A percentile compares a stretch with the other conserved stretches of the same genome.
These are phyloP conservation scores for Colletotrichum gloeosporioides DNA, from an alignment of 2,329 filamentous ascomycete species.

Conservation along the genomic window DNA sequence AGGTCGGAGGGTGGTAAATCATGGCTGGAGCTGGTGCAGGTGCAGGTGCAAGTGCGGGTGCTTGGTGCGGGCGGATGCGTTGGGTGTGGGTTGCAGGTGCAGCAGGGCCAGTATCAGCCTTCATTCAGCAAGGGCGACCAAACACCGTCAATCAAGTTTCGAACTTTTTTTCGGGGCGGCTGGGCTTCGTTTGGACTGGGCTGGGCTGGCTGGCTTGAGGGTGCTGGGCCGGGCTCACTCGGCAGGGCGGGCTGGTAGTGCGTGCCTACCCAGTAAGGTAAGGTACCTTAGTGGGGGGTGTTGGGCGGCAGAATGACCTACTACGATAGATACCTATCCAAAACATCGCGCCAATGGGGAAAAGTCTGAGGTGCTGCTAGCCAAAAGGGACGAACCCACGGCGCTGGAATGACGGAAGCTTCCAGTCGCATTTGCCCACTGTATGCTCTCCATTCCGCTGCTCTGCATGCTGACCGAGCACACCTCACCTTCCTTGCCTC, in stretches of 20 bases:
- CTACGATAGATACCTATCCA: background rate
- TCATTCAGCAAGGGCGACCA: background rate
- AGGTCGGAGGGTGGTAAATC: background rate
- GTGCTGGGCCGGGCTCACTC: background rate
- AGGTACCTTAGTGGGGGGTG: background rate
- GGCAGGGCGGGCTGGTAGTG: background rate
- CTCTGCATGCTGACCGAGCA: constrained; percentile 19
- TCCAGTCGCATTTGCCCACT: constrained; percentile 10
- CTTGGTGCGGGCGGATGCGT: background rate
- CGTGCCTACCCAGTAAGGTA: background rate
- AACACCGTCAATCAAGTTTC: background rate
- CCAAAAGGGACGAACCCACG: background rate
- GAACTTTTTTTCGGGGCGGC: background rate
- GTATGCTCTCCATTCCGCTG: background rate
- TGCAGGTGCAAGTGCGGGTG: background rate
- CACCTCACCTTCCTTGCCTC: background rate
- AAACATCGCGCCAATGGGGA: background rate
- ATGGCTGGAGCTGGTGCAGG: background rate
- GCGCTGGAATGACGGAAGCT: constrained; percentile 18
- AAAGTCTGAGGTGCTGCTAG: background rate
- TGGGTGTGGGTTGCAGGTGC: background rate
- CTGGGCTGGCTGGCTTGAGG: background rate
- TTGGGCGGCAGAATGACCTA: background rate
- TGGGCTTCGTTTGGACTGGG: background rate
- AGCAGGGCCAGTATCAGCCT: background rate